Percentiles rank a stretch among this genome's conserved stretches.
phyloP scores from a whole-genome alignment of 192 early-diverging fungal species.

The Coemansia sp. region DNA sequence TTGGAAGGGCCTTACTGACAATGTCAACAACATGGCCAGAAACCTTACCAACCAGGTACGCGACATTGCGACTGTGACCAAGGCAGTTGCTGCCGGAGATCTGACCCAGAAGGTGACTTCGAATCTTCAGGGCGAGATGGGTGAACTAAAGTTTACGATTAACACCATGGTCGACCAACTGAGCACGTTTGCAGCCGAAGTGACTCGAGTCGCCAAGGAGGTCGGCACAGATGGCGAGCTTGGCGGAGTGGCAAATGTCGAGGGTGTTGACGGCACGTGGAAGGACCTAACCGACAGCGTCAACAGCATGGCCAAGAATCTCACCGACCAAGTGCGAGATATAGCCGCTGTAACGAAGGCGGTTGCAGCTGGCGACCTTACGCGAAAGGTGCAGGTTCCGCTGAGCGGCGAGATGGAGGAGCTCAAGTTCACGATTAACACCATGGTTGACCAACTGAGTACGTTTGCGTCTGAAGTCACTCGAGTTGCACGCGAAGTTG shows the following conservation, averaged over 20 bases:
- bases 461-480: constrained; percentile 65
- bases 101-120: constrained; percentile 56
- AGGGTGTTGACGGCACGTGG: constrained; percentile 60
- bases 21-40: constrained; percentile 62
- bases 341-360: constrained; percentile 64
- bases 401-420: constrained; percentile 62
- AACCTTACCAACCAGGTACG: constrained; percentile 63
- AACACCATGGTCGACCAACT: constrained; percentile 58
- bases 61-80: constrained; percentile 61
- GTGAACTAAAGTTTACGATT: constrained; percentile 57
- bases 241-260: constrained; percentile 56
- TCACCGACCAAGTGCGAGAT: constrained; percentile 61
- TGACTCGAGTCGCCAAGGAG: constrained; percentile 57
- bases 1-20: constrained; percentile 59
- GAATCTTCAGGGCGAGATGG: constrained; percentile 64
- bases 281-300: constrained; percentile 60
- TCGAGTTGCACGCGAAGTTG: constrained; percentile 64
- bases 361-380: constrained; percentile 60
- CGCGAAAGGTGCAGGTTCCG: constrained; percentile 55
- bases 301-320: constrained; percentile 61
- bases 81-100: constrained; percentile 59
- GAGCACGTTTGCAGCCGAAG: constrained; percentile 50
- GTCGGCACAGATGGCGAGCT: constrained; percentile 61
- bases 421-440: constrained; percentile 61
- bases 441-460: constrained; percentile 63